Percentiles rank a stretch among this genome's conserved stretches.
These are phyloP conservation scores for Leishmania arabica DNA, from an alignment of 208 protist genomes.

Conservation along the genomic window DNA sequence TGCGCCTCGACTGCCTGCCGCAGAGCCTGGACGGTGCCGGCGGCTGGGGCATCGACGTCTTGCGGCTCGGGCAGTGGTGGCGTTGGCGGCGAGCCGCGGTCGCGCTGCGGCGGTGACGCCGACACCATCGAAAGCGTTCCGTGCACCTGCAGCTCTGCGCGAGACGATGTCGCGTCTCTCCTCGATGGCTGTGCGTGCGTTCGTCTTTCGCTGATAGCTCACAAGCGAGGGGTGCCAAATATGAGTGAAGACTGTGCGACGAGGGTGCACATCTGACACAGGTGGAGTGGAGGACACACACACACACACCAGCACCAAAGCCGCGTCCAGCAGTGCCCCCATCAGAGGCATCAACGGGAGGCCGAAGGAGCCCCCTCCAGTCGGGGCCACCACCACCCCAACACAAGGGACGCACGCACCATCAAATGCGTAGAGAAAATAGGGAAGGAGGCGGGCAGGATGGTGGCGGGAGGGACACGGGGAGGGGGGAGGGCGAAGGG, in stretches of 20 bases:
- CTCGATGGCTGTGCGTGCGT: not conserved
- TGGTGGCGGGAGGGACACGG: not conserved
- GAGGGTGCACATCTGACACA: not conserved
- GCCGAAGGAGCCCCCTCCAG: not conserved
- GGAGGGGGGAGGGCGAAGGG: not conserved
- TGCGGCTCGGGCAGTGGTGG: not conserved
- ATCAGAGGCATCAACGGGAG: not conserved
- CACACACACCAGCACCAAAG: not conserved
- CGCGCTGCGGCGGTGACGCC: not conserved
- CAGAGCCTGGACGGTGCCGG: slow-evolving; percentile 15
- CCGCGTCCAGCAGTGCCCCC: not conserved
- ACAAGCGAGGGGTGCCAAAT: not conserved
- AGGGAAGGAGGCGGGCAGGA: not conserved
- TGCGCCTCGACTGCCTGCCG: slow-evolving; percentile 29
- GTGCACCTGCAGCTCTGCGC: not conserved
- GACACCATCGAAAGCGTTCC: slow-evolving; percentile 1
- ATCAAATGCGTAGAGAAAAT: not conserved
- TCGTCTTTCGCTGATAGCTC: not conserved
- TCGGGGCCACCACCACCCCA: not conserved
- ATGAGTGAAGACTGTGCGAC: not conserved
- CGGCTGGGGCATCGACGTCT: not conserved
- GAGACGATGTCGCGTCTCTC: not conserved
- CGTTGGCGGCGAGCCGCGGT: not conserved
- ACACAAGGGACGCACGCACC: not conserved
- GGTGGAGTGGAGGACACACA: not conserved